phyloP scores from a whole-genome alignment of 2,329 filamentous ascomycete genomes.

The Beauveria brongniartii region DNA sequence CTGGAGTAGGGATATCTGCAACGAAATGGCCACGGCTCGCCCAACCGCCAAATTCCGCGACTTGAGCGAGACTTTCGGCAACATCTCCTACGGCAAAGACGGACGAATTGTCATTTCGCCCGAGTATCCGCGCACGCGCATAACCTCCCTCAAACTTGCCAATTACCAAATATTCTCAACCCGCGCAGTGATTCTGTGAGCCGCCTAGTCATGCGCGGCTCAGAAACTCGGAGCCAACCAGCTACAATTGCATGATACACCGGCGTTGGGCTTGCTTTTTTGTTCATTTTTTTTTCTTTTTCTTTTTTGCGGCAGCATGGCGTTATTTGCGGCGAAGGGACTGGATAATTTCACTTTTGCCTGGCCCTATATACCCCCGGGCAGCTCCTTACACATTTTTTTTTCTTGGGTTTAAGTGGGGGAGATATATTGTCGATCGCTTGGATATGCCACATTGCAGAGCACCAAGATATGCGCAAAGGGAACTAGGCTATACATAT shows the following conservation, averaged over 20 bases:
- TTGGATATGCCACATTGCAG: too few relatives aligned
- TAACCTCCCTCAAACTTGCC: constrained; percentile 47
- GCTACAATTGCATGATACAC: not conserved
- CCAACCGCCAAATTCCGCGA: constrained; percentile 53
- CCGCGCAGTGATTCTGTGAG: constrained; percentile 29
- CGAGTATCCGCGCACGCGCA: constrained; percentile 43
- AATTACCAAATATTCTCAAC: constrained; percentile 46
- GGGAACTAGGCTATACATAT: too few relatives aligned
- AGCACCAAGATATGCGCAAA: too few relatives aligned
- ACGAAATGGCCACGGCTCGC: constrained; percentile 49
- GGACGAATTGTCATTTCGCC: constrained; percentile 49
- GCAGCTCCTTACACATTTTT: too few relatives aligned
- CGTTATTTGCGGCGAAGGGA: not conserved
- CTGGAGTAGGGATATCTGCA: constrained; percentile 62
- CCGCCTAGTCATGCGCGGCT: not conserved
- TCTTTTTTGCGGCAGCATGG: not conserved
- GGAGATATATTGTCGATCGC: too few relatives aligned
- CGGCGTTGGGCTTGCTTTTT: not conserved
- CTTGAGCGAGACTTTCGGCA: constrained; percentile 56
- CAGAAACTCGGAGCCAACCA: not conserved
- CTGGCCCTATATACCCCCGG: not conserved
- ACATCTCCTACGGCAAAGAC: constrained; percentile 50
- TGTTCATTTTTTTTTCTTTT: not conserved
- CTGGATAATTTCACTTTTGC: not conserved
- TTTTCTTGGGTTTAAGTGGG: too few relatives aligned